phyloP scores from a whole-genome alignment of 2,329 filamentous ascomycete species.

The Xylariomycetidae sp. region DNA sequence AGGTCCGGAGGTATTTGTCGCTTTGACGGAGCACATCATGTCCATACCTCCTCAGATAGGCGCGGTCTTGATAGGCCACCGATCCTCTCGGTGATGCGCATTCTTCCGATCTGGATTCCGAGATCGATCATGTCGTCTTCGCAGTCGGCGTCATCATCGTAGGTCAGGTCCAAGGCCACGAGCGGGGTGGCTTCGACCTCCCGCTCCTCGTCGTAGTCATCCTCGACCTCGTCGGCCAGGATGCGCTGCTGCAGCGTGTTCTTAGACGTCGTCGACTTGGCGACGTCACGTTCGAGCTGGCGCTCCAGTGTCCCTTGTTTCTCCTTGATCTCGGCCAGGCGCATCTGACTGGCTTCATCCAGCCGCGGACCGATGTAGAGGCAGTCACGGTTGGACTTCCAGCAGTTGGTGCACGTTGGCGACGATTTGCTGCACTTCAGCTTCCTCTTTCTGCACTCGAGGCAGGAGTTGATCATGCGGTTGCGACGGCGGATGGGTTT shows the following conservation, averaged over 20 bases:
- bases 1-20: too few relatives aligned
- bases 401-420: slow-evolving; percentile 64
- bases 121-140: slow-evolving; percentile 62
- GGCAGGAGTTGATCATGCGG: slow-evolving; percentile 62
- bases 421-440: slow-evolving; percentile 67
- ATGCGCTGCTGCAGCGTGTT: slow-evolving; percentile 30
- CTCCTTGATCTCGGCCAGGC: slow-evolving; percentile 72
- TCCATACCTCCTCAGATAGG: slow-evolving; percentile 60
- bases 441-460: slow-evolving; percentile 68
- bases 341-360: slow-evolving; percentile 64
- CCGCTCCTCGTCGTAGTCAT: slow-evolving; percentile 53
- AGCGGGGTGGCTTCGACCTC: slow-evolving; percentile 57
- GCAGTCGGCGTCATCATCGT: slow-evolving; percentile 55
- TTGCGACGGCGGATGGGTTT: slow-evolving; percentile 52
- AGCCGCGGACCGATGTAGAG: slow-evolving; percentile 61
- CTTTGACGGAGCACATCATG: slow-evolving; percentile 5
- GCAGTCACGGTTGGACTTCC: slow-evolving; percentile 47
- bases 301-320: slow-evolving; percentile 67
- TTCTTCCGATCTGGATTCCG: slow-evolving; percentile 63
- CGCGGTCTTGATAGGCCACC: slow-evolving; percentile 67
- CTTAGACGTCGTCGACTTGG: slow-evolving; percentile 34
- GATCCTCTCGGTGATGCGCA: slow-evolving; percentile 68
- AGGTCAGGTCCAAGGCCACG: slow-evolving; percentile 59
- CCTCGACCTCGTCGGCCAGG: slow-evolving; percentile 45
- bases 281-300: slow-evolving; percentile 62